A percentile compares a stretch with the other conserved stretches of the same genome.
phyloP scores from a whole-genome alignment of 2,329 filamentous ascomycete genomes.

The Trichoderma lentiforme region DNA sequence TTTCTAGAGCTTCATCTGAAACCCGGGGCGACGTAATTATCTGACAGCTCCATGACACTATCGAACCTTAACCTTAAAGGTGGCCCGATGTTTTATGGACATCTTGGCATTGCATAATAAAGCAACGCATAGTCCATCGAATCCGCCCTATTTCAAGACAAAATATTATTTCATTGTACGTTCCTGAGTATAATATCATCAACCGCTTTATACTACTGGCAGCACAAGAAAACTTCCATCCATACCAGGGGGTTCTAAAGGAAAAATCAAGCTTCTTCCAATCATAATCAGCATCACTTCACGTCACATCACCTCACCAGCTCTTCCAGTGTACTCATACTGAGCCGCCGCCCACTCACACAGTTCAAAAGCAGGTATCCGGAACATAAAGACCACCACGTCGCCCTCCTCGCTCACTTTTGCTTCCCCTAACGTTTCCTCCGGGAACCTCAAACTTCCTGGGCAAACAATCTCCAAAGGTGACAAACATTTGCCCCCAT shows the following conservation, averaged over 20 bases:
- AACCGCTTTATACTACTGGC: background rate
- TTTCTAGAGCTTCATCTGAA: background rate
- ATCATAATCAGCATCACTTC: background rate
- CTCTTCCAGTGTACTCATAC: background rate
- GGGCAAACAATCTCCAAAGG: background rate
- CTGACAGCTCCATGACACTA: background rate
- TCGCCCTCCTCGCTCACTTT: background rate
- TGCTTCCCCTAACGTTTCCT: background rate
- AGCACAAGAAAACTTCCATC: background rate
- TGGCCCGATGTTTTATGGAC: background rate
- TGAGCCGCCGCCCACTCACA: background rate
- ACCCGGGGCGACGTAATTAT: background rate
- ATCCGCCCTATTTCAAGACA: background rate
- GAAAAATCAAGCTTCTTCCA: background rate
- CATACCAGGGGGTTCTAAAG: background rate
- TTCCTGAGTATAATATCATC: background rate
- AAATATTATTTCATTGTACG: background rate
- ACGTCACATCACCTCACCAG: background rate
- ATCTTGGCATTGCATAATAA: background rate
- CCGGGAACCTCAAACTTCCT: background rate
- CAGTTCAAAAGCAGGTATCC: background rate
- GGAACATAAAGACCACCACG: background rate
- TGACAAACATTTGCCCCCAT: background rate
- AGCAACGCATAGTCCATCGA: background rate
- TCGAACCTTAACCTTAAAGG: background rate